Conservation (phyloP, 2,329 filamentous ascomycete species). For the Epichloe sibirici region DNA sequence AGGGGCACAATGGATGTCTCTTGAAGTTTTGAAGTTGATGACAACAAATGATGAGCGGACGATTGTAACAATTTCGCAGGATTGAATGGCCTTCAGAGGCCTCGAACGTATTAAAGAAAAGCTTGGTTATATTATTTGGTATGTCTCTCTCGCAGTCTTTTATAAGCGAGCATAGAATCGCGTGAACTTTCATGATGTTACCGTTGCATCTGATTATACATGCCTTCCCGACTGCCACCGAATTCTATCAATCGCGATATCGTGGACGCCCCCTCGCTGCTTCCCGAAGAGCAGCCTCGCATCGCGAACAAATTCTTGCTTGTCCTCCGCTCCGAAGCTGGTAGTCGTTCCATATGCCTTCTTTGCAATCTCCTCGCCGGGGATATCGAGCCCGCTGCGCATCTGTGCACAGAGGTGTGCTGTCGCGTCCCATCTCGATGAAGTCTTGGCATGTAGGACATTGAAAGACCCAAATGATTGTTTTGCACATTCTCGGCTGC, state of each 20-base stretch:
- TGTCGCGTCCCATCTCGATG: background rate
- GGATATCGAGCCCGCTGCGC: constrained; percentile 2
- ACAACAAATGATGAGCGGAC: background rate
- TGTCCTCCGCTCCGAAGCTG: background rate
- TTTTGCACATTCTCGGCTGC: background rate
- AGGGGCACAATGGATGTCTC: background rate
- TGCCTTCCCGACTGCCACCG: background rate
- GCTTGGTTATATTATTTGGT: too few species aligned
- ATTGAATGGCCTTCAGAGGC: background rate
- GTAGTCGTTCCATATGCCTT: constrained; percentile 3
- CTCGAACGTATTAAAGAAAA: too few species aligned
- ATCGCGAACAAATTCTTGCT: background rate
- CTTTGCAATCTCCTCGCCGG: constrained; percentile 2
- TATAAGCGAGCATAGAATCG: background rate
- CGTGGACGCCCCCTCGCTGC: background rate
- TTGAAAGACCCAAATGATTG: background rate
- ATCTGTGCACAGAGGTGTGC: background rate
- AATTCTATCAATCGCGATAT: background rate
- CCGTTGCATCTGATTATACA: too few species aligned
- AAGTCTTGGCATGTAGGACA: background rate
- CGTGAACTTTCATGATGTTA: background rate
- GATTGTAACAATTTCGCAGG: too few species aligned
- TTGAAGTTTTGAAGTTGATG: background rate
- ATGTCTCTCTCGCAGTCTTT: background rate
- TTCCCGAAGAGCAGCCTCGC: background rate